Percentiles rank a stretch among this genome's conserved stretches.
Conservation (phyloP, 2,329 filamentous ascomycete species). For the Exophiala lecanii-corni region DNA sequence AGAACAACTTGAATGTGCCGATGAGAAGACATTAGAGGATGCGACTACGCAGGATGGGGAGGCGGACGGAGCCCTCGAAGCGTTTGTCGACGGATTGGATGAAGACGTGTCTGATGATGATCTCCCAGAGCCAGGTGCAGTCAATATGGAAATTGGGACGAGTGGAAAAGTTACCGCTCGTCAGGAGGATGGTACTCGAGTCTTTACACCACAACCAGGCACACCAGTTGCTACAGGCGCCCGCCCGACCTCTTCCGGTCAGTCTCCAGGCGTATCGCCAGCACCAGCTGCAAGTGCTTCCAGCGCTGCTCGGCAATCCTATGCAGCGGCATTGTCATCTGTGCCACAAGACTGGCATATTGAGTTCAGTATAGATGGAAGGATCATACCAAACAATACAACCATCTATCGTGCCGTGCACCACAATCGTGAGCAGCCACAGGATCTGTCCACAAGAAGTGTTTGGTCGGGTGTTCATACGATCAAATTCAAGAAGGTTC, state of each 20-base stretch:
- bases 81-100: constrained; percentile 85
- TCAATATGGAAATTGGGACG: constrained; percentile 84
- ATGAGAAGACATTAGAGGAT: constrained; percentile 78
- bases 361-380: constrained; percentile 83
- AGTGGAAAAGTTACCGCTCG: constrained; percentile 84
- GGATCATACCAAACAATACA: constrained; percentile 81
- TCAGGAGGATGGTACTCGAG: constrained; percentile 83
- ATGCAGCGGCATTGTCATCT: constrained; percentile 76
- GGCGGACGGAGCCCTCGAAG: constrained; percentile 62
- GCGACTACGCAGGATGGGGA: constrained; percentile 58
- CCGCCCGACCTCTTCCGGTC: constrained; percentile 25
- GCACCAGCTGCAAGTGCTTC: constrained; percentile 49
- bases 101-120: constrained; percentile 72
- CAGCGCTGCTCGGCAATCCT: constrained; percentile 56
- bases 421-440: constrained; percentile 56
- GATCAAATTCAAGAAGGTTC: constrained; percentile 83
- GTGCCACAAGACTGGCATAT: constrained; percentile 94
- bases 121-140: constrained; percentile 76
- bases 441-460: constrained; percentile 67
- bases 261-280: constrained; percentile 39
- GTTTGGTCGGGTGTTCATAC: constrained; percentile 89
- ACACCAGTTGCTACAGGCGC: constrained; percentile 34
- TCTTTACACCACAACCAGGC: constrained; percentile 68
- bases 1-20: constrained; percentile 81
- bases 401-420: constrained; percentile 95